Percentiles rank a stretch among this genome's conserved stretches.
These are phyloP conservation scores for Rhytidhysteron rufulum DNA, from an alignment of 2,329 filamentous ascomycete species.

Conservation along the genomic window DNA sequence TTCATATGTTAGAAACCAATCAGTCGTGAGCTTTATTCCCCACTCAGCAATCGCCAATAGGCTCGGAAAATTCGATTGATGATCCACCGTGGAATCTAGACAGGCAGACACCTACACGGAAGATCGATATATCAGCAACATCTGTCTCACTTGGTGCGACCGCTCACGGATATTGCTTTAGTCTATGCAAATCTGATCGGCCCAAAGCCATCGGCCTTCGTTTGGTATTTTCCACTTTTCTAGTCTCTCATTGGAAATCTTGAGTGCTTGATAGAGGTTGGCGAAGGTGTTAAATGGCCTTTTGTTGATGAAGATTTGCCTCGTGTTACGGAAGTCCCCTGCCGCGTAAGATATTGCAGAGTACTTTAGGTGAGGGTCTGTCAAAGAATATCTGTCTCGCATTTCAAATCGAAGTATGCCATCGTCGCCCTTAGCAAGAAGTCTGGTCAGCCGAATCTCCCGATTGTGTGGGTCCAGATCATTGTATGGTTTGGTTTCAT, in stretches of 20 bases:
- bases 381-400: neutral
- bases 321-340: neutral
- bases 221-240: neutral
- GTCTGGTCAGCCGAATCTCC: neutral
- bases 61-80: too few relatives aligned
- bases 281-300: slow-evolving; percentile 4
- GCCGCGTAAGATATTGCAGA: neutral
- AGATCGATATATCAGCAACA: neutral
- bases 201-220: neutral
- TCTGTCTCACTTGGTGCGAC: slow-evolving; percentile 1
- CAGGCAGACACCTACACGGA: neutral
- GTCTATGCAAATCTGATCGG: slow-evolving; percentile 1
- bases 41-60: too few relatives aligned
- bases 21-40: too few relatives aligned
- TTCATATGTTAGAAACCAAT: neutral
- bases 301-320: neutral
- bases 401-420: neutral
- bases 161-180: neutral
- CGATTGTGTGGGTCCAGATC: neutral
- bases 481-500: neutral
- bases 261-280: neutral
- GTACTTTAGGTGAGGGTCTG: neutral
- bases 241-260: neutral
- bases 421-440: neutral
- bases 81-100: neutral